Evolutionary conservation across 192 early-diverging fungal species (phyloP), one percentile per base, ranked within the genome.

Genomic region (Funneliformis mosseae): DNA sequence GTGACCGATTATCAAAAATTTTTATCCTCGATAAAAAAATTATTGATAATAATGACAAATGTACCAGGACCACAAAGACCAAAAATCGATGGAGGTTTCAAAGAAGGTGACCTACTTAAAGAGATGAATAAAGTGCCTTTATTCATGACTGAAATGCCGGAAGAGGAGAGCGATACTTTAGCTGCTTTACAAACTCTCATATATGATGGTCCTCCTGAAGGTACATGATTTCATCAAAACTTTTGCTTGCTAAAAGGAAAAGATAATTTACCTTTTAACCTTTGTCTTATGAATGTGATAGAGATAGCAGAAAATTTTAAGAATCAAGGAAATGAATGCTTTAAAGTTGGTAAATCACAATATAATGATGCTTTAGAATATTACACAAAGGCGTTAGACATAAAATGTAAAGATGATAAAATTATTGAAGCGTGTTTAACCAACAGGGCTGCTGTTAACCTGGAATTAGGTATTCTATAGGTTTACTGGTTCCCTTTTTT

Each of bases 321-420:
- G 86, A 92, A 93, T 67, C 96, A 98, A 86, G 98, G 98, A 81
- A 99, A 99, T 86, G 95, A 96, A 18, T 87, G 89, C 69, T 98
- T 96, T 87, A 89, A 93, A 79, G 88, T 83, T 41, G 92, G 93
- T 14, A 90, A 90, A 75, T 50, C 72, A 6, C 78, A 83, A 45
- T 98, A 91, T 86, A 82, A 88, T 50, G 91, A 96, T 70, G 98
- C 97, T 5, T 88, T 94, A 27, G 79, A 87, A 39, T 97, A 85
- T 85, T 99, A 99, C 87, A 95, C 95, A 38, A 92, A 96, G 64
- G 98, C 92, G 1, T 83, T 99, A 27, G 92, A 86, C 66, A 91
- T 86, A 71, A 91, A 89, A 23, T 93, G 92, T 88, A 84, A 90
- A 70, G 94, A 97, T 83, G 78, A 74, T 14, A 88, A 88, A 66